These are phyloP conservation scores for Vigna radiata DNA, from an alignment of 306 rosid species.

Conservation along the genomic window DNA sequence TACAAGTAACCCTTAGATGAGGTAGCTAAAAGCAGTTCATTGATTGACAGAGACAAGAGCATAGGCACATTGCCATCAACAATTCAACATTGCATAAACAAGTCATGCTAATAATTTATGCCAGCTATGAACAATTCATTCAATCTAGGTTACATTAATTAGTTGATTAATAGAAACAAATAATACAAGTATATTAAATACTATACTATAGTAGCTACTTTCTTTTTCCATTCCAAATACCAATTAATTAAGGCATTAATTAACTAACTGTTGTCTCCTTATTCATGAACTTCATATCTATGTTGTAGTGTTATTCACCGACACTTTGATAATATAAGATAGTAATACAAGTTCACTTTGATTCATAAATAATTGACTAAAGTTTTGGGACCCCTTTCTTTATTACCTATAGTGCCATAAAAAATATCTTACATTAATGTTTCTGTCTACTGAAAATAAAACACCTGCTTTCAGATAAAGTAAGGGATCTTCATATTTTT, in stretches of 20 bases:
- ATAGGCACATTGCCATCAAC: neutral
- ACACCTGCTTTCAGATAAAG: neutral
- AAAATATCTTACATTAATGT: conserved; percentile 15
- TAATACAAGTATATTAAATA: neutral
- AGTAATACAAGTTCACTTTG: neutral
- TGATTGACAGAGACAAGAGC: neutral
- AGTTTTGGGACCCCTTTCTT: neutral
- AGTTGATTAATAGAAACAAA: neutral
- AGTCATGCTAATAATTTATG: neutral
- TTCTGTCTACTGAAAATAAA: neutral
- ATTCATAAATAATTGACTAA: neutral
- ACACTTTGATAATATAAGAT: neutral
- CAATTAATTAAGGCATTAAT: neutral
- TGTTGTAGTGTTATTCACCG: neutral
- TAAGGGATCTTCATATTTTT: too few relatives aligned
- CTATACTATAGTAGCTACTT: neutral
- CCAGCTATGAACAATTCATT: neutral
- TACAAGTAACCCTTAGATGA: neutral
- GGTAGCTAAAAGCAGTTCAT: neutral
- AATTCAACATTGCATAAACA: neutral
- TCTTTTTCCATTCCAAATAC: neutral
- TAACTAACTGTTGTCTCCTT: neutral
- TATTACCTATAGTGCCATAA: neutral
- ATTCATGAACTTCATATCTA: neutral
- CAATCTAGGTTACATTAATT: neutral